phyloP scores from a whole-genome alignment of 2,329 filamentous ascomycete genomes.

The Cladosporium austrohemisphaericum region DNA sequence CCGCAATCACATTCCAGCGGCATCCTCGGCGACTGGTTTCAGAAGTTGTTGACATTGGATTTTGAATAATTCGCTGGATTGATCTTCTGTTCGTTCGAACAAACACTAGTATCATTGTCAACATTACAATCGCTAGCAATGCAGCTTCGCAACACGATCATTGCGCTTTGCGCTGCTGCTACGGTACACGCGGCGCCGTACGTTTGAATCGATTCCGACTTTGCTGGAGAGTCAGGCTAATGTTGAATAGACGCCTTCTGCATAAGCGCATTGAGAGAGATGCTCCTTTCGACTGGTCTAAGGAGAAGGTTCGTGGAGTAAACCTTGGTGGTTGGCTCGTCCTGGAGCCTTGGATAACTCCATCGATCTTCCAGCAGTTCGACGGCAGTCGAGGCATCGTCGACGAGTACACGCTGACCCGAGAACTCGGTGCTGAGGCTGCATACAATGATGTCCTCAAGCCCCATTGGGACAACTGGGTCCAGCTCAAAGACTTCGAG shows the following conservation, averaged over 20 bases:
- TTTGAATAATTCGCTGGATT: background rate
- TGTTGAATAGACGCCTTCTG: background rate
- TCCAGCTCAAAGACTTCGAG: constrained; percentile 51
- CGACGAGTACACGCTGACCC: constrained; percentile 47
- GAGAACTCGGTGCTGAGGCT: constrained; percentile 47
- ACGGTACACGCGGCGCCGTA: constrained; percentile 3
- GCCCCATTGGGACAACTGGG: constrained; percentile 51
- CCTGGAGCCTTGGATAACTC: constrained; percentile 62
- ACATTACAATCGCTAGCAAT: background rate
- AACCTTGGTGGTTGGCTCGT: constrained; percentile 64
- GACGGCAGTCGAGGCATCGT: constrained; percentile 35
- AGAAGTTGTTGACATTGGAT: constrained; percentile 5
- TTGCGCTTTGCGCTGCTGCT: constrained; percentile 4
- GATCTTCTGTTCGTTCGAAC: too few relatives aligned
- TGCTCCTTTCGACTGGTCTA: background rate
- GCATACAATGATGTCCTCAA: constrained; percentile 42
- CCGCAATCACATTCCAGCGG: constrained; percentile 3
- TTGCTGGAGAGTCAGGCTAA: background rate
- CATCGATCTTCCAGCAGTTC: constrained; percentile 53
- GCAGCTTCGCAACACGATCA: constrained; percentile 1
- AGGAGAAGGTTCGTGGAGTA: constrained; percentile 57
- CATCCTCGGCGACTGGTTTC: constrained; percentile 4
- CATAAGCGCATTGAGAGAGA: background rate
- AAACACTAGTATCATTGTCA: background rate
- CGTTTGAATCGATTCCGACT: background rate